Base-by-base conservation (phyloP, 1,284 basidiomycete species). In the Marasmius tenuissimus region DNA sequence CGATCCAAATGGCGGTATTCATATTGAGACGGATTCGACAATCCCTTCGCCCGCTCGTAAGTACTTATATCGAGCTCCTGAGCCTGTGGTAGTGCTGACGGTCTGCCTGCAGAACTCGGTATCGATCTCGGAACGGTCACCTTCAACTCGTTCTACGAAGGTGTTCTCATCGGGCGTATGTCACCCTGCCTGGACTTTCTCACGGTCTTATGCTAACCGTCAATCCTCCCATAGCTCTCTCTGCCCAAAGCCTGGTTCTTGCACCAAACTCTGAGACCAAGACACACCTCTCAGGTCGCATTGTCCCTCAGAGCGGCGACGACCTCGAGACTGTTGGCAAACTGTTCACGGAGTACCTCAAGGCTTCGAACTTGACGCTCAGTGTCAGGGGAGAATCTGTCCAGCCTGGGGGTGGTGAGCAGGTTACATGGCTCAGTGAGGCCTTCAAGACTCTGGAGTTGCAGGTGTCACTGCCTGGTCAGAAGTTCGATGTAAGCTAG, bases 381-480 rank as follows among this genome's bases (percentile, higher is more conserved):
- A 74, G 76, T 33, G 84, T 88, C 39, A 76, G 77, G 45, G 91
- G 91, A 57, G 76, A 85, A 50, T 83, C 83, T 27, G 89, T 92
- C 7, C 82, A 87, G 62, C 88, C 90, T 0, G 71, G 74, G 39
- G 85, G 84, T 45, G 74, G 69, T 55, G 74, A 72, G 16, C 74
- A 82, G 0, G 86, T 92, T 22, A 73, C 75, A 6, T 93, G 91
- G 91, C 73, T 93, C 55, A 87, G 82, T 50, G 77, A 82, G 10
- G 91, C 91, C 1, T 92, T 93, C 77, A 82, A 85, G 73, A 86
- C 87, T 3, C 75, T 93, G 35, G 80, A 80, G 5, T 78, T 93
- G 18, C 66, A 84, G 18, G 88, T 92, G 33, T 79, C 76, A 42
- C 78, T 93, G 16, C 86, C 88, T 7, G 91, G 91, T 16, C 76